phyloP scores from a whole-genome alignment of 2,329 filamentous ascomycete genomes.

The Aspergillus hiratsukae region DNA sequence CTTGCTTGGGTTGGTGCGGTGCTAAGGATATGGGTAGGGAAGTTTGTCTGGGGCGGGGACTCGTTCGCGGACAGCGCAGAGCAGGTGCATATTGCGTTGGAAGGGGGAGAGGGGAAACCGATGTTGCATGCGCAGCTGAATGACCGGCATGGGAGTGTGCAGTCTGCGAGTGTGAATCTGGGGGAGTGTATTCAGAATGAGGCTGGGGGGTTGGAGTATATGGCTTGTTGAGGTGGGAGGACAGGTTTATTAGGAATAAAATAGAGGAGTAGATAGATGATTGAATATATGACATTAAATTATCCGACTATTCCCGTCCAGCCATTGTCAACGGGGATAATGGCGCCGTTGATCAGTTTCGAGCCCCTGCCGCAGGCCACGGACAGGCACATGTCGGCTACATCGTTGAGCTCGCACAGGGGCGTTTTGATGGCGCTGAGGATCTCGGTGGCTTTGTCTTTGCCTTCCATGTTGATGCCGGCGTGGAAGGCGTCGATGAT shows the following conservation, averaged over 20 bases:
- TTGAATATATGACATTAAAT: neutral
- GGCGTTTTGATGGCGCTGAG: slow-evolving; percentile 13
- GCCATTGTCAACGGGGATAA: slow-evolving; percentile 28
- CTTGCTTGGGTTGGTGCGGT: too few species aligned
- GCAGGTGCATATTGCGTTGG: slow-evolving; percentile 9
- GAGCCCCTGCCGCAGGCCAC: slow-evolving; percentile 23
- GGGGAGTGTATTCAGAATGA: slow-evolving; percentile 5
- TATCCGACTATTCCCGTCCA: neutral
- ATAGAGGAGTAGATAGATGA: slow-evolving; percentile 7
- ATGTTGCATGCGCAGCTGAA: slow-evolving; percentile 12
- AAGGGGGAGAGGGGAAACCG: slow-evolving; percentile 3
- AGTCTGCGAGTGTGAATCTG: slow-evolving; percentile 10
- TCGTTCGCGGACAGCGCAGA: slow-evolving; percentile 9
- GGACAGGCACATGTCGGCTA: slow-evolving; percentile 25
- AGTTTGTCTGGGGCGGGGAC: slow-evolving; percentile 11
- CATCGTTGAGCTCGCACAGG: slow-evolving; percentile 21
- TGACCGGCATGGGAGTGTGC: slow-evolving; percentile 10
- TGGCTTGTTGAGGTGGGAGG: neutral
- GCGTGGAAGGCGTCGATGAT: slow-evolving; percentile 44
- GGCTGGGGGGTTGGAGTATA: slow-evolving; percentile 3
- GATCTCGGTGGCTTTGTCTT: slow-evolving; percentile 13
- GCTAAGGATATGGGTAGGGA: neutral
- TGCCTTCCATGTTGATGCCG: slow-evolving; percentile 22
- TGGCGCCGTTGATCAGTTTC: slow-evolving; percentile 26
- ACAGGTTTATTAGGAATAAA: neutral